Conservation (phyloP, 2,329 filamentous ascomycete genomes). For the Epicoccum nigrum region DNA sequence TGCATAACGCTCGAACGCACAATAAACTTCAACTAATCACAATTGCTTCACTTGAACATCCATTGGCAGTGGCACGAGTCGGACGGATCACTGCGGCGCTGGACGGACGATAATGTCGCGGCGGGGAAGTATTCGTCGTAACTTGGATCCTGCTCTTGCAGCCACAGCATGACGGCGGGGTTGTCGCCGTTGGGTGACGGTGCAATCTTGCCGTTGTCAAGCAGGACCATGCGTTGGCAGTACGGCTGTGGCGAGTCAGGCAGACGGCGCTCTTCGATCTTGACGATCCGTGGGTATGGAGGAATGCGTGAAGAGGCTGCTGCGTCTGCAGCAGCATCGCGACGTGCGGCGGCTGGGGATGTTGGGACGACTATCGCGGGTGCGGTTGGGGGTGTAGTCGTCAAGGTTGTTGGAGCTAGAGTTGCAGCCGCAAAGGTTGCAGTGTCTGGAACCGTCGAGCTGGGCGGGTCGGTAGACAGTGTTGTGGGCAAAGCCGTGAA, state of each 20-base stretch:
- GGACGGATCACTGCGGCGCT: slow-evolving; percentile 35
- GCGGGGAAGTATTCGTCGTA: slow-evolving; percentile 34
- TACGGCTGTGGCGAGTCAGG: slow-evolving; percentile 59
- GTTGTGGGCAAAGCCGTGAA: slow-evolving; percentile 36
- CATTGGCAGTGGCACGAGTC: slow-evolving; percentile 48
- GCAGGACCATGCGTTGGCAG: slow-evolving; percentile 68
- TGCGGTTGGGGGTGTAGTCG: slow-evolving; percentile 12
- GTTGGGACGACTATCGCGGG: slow-evolving; percentile 12
- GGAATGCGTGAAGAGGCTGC: slow-evolving; percentile 31
- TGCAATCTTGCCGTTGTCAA: slow-evolving; percentile 57
- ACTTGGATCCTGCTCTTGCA: slow-evolving; percentile 51
- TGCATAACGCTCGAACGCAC: slow-evolving; percentile 20
- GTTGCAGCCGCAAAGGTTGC: slow-evolving; percentile 16
- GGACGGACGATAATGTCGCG: too few species aligned
- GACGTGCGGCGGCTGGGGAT: slow-evolving; percentile 15
- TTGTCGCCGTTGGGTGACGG: slow-evolving; percentile 42
- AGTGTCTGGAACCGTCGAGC: slow-evolving; percentile 18
- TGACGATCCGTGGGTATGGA: slow-evolving; percentile 64
- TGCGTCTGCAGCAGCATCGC: slow-evolving; percentile 27
- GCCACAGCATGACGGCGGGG: slow-evolving; percentile 44
- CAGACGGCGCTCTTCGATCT: slow-evolving; percentile 69
- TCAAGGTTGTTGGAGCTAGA: slow-evolving; percentile 11
- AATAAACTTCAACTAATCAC: slow-evolving; percentile 10
- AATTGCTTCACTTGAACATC: slow-evolving; percentile 43
- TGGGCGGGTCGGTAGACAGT: slow-evolving; percentile 28